phyloP scores from a whole-genome alignment of 2,329 filamentous ascomycete genomes.

The Apiospora pterosperma region DNA sequence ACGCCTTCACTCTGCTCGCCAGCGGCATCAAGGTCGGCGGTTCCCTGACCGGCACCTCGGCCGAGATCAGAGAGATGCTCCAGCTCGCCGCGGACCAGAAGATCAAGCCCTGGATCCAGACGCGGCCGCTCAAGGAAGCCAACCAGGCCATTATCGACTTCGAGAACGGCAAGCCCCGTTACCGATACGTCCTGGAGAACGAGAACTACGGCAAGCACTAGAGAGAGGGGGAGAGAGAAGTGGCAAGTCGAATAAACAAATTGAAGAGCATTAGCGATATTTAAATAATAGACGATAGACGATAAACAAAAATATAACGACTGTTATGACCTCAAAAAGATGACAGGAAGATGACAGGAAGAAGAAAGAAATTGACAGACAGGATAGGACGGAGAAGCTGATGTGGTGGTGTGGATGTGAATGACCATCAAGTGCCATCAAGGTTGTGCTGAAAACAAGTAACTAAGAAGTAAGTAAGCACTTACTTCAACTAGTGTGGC shows the following conservation, averaged over 20 bases:
- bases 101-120: slow-evolving; percentile 55
- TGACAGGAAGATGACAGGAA: neutral
- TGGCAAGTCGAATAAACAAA: too few relatives aligned
- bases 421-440: neutral
- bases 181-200: slow-evolving; percentile 46
- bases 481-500: too few relatives aligned
- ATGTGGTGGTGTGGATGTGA: neutral
- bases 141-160: slow-evolving; percentile 57
- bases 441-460: neutral
- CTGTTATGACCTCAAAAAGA: neutral
- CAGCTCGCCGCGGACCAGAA: slow-evolving; percentile 55
- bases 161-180: slow-evolving; percentile 51
- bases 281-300: neutral
- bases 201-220: slow-evolving; percentile 31
- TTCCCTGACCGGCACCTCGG: slow-evolving; percentile 45
- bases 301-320: neutral
- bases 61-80: slow-evolving; percentile 60
- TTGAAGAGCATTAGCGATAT: neutral
- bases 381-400: neutral
- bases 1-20: slow-evolving; percentile 54
- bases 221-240: too few relatives aligned
- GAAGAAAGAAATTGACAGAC: neutral
- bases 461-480: too few relatives aligned
- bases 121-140: slow-evolving; percentile 53
- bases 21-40: slow-evolving; percentile 53